Conservation (phyloP, 768 basidiomycete genomes). For the Russula ochroleuca region DNA sequence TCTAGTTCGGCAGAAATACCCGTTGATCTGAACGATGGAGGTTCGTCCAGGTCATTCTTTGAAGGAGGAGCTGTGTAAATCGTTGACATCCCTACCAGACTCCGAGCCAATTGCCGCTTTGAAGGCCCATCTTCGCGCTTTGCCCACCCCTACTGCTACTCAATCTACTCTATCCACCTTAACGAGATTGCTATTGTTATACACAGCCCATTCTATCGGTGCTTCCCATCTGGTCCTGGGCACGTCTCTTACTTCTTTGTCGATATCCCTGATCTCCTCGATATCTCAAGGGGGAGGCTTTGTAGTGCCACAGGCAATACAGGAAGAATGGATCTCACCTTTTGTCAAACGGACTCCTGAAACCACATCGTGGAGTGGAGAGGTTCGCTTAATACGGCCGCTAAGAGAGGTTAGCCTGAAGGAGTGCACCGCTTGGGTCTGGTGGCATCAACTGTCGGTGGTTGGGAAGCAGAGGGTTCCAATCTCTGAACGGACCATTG, state of each 20-base stretch:
- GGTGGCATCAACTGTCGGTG: slow-evolving; percentile 60
- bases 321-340: slow-evolving; percentile 61
- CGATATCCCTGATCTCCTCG: slow-evolving; percentile 66
- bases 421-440: slow-evolving; percentile 72
- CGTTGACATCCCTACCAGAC: slow-evolving; percentile 17
- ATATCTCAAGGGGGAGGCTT: slow-evolving; percentile 77
- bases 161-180: slow-evolving; percentile 55
- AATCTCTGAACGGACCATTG: slow-evolving; percentile 55
- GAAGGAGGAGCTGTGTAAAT: slow-evolving; percentile 16
- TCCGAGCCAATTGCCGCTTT: slow-evolving; percentile 35
- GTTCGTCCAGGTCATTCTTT: slow-evolving; percentile 30
- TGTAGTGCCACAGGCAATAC: slow-evolving; percentile 58
- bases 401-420: slow-evolving; percentile 72
- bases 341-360: slow-evolving; percentile 20
- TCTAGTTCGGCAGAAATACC: slow-evolving; percentile 33
- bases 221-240: slow-evolving; percentile 80
- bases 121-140: slow-evolving; percentile 52
- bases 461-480: slow-evolving; percentile 46
- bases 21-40: slow-evolving; percentile 52
- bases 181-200: slow-evolving; percentile 62
- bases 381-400: slow-evolving; percentile 58
- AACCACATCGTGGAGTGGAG: slow-evolving; percentile 19
- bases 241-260: slow-evolving; percentile 73
- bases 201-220: slow-evolving; percentile 52
- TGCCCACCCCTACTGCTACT: slow-evolving; percentile 73